These are phyloP conservation scores for Penicillium crustosum DNA, from an alignment of 2,329 filamentous ascomycete species.

Conservation along the genomic window DNA sequence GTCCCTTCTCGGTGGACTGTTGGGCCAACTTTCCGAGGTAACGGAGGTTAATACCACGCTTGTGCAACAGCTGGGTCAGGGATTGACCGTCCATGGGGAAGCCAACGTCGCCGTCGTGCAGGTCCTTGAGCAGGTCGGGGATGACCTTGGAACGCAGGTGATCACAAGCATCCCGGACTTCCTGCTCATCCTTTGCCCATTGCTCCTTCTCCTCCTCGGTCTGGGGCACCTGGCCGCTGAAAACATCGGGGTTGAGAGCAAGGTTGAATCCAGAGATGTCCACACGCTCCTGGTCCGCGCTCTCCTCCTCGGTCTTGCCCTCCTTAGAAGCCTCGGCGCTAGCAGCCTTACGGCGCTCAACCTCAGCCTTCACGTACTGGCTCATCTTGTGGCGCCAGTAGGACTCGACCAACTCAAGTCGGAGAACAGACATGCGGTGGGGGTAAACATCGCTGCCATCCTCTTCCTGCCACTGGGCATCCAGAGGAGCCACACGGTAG, in stretches of 20 bases:
- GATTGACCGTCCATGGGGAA: conserved; percentile 99
- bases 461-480: conserved; percentile 87
- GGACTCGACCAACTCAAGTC: conserved; percentile 84
- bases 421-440: conserved; percentile 91
- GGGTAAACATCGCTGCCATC: conserved; percentile 68
- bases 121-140: conserved; percentile 79
- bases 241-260: conserved; percentile 89
- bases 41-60: conserved; percentile 93
- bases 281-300: conserved; percentile 63
- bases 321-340: conserved; percentile 41
- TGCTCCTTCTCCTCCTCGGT: conserved; percentile 86
- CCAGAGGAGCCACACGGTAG: conserved; percentile 89
- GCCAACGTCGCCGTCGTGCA: conserved; percentile 88
- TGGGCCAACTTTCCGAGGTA: conserved; percentile 85
- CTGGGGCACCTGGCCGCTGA: conserved; percentile 87
- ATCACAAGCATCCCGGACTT: conserved; percentile 79
- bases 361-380: conserved; percentile 79
- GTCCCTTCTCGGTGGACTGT: conserved; percentile 64
- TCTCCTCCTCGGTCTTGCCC: conserved; percentile 43
- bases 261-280: conserved; percentile 87
- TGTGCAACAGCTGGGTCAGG: conserved; percentile 83
- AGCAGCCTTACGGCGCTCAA: conserved; percentile 61
- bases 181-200: conserved; percentile 78
- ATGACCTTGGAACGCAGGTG: conserved; percentile 76
- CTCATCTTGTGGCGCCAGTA: conserved; percentile 84